phyloP scores from a whole-genome alignment of 2,329 filamentous ascomycete species.

The Hypoxylon sp. region DNA sequence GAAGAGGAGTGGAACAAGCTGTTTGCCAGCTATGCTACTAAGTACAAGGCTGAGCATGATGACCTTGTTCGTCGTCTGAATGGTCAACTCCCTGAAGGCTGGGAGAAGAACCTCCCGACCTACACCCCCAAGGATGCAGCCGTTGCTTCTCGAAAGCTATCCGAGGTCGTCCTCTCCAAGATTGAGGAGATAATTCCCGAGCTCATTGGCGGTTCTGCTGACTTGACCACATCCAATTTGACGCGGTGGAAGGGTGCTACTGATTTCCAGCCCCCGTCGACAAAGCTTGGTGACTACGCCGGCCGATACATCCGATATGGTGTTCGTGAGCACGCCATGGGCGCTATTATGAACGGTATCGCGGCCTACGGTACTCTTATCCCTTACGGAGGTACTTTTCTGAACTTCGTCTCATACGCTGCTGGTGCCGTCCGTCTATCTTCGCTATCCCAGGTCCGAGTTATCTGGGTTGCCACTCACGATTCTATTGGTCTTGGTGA shows the following conservation, averaged over 20 bases:
- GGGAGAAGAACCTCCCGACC: conserved; percentile 92
- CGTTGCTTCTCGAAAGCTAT: conserved; percentile 94
- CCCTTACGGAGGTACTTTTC: conserved; percentile 94
- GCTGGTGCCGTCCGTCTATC: conserved; percentile 95
- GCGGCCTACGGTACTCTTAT: conserved; percentile 95
- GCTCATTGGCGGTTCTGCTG: conserved; percentile 94
- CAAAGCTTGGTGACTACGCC: conserved; percentile 86
- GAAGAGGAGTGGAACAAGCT: conserved; percentile 97
- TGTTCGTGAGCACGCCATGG: conserved; percentile 93
- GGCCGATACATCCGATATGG: conserved; percentile 95
- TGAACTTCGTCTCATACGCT: conserved; percentile 99
- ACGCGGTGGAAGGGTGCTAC: conserved; percentile 97
- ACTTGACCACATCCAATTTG: conserved; percentile 98
- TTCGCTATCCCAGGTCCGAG: conserved; percentile 88
- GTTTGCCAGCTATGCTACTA: conserved; percentile 84
- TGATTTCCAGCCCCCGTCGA: conserved; percentile 94
- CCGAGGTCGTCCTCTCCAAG: conserved; percentile 91
- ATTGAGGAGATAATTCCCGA: conserved; percentile 87
- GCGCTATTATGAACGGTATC: conserved; percentile 93
- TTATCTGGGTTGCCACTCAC: conserved; percentile 97
- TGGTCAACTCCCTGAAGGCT: conserved; percentile 90
- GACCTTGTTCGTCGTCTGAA: conserved; percentile 85
- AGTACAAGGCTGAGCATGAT: conserved; percentile 81
- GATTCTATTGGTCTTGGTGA: conserved; percentile 99
- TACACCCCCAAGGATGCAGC: conserved; percentile 90